phyloP scores from a whole-genome alignment of 164 flowering plant genomes.

The Magnolia sinica region DNA sequence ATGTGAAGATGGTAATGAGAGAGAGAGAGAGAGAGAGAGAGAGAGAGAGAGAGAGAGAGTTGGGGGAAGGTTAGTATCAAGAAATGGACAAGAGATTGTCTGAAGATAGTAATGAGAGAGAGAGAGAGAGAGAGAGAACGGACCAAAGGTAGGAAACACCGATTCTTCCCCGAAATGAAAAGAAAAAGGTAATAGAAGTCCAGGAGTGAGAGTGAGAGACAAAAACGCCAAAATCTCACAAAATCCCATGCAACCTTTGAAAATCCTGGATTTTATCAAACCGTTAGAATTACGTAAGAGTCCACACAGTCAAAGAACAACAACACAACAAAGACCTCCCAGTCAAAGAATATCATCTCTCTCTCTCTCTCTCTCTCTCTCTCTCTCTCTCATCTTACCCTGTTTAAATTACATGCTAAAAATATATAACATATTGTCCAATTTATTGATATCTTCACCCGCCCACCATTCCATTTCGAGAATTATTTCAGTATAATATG shows the following conservation, averaged over 20 bases:
- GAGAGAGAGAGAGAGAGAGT: neutral
- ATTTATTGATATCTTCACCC: no score
- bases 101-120: neutral
- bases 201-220: neutral
- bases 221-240: constrained; percentile 6
- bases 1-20: neutral
- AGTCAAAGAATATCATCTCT: constrained; percentile 3
- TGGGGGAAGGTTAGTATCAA: neutral
- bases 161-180: neutral
- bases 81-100: neutral
- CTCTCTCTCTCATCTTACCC: neutral
- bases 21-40: neutral
- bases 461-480: no score
- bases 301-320: constrained; percentile 2
- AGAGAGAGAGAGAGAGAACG: neutral
- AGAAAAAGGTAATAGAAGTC: neutral
- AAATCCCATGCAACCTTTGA: constrained; percentile 4
- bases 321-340: neutral
- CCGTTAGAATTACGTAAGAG: constrained; percentile 2
- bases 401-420: neutral
- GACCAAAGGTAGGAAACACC: neutral
- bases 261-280: constrained; percentile 3
- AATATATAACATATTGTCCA: no score
- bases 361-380: neutral
- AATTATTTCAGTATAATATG: no score